phyloP scores from a whole-genome alignment of 805 yeast species.

The Nakazawaea wickerhamii region DNA sequence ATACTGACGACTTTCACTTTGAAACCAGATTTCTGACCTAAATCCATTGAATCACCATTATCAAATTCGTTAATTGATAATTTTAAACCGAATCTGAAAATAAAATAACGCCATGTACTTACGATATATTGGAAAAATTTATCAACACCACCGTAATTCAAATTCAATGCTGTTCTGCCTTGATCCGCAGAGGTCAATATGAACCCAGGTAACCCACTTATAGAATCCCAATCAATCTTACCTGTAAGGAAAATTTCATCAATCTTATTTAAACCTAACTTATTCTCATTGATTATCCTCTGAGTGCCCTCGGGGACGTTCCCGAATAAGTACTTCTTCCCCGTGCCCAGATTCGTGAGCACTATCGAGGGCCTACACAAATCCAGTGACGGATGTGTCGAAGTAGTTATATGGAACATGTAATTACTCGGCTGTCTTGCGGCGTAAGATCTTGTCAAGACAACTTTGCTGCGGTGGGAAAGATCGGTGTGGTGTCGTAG shows the following conservation, averaged over 20 bases:
- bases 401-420: conserved; percentile 11
- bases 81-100: conserved; percentile 69
- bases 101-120: conserved; percentile 82
- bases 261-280: conserved; percentile 51
- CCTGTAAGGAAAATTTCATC: conserved; percentile 76
- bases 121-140: conserved; percentile 49
- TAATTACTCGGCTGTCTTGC: background rate
- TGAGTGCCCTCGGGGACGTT: conserved; percentile 84
- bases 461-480: background rate
- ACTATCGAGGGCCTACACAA: conserved; percentile 50
- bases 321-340: conserved; percentile 65
- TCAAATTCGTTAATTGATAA: conserved; percentile 29
- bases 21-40: conserved; percentile 14
- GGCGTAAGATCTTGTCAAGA: too few relatives aligned
- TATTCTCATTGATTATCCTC: conserved; percentile 59
- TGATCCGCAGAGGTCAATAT: conserved; percentile 79
- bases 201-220: conserved; percentile 92
- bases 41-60: conserved; percentile 14
- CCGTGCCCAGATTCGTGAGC: conserved; percentile 42
- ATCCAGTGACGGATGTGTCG: conserved; percentile 58
- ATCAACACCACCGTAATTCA: conserved; percentile 42
- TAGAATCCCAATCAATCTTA: conserved; percentile 62
- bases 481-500: background rate
- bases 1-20: conserved; percentile 4
- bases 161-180: conserved; percentile 51